A percentile compares a stretch with the other conserved stretches of the same genome.
These are phyloP conservation scores for Phaeolepiota aurea DNA, from an alignment of 768 basidiomycete species.

Conservation along the genomic window DNA sequence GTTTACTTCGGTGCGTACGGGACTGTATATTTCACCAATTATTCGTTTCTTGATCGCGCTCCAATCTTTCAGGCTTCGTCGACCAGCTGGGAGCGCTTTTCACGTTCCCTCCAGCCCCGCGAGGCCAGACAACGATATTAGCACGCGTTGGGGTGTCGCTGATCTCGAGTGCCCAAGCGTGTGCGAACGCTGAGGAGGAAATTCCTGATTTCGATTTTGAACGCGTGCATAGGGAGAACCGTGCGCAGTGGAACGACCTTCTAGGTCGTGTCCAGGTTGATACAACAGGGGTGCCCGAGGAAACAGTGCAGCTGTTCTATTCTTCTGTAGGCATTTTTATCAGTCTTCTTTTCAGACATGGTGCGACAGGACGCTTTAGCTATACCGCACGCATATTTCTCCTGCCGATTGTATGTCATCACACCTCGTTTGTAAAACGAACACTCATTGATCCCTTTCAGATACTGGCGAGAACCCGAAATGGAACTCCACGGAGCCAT, in stretches of 20 bases:
- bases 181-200: slow-evolving; percentile 51
- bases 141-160: slow-evolving; percentile 61
- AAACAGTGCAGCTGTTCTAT: slow-evolving; percentile 49
- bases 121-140: slow-evolving; percentile 34
- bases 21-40: background rate
- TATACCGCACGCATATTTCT: slow-evolving; percentile 55
- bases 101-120: slow-evolving; percentile 37
- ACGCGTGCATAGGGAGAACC: slow-evolving; percentile 29
- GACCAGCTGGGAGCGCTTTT: slow-evolving; percentile 47
- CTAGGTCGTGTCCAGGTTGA: slow-evolving; percentile 48
- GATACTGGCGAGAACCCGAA: slow-evolving; percentile 59
- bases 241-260: slow-evolving; percentile 49
- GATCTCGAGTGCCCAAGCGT: slow-evolving; percentile 53
- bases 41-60: background rate
- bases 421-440: background rate
- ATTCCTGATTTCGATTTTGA: slow-evolving; percentile 53
- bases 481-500: slow-evolving; percentile 58
- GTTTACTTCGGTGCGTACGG: slow-evolving; percentile 35
- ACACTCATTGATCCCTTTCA: slow-evolving; percentile 10
- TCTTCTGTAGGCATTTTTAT: slow-evolving; percentile 37
- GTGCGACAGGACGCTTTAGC: slow-evolving; percentile 15
- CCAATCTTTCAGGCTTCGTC: slow-evolving; percentile 26
- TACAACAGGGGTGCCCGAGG: slow-evolving; percentile 33
- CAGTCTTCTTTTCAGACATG: background rate
- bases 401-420: slow-evolving; percentile 60